Conservation (phyloP, 768 basidiomycete species). For the Kondoa malvinella region DNA sequence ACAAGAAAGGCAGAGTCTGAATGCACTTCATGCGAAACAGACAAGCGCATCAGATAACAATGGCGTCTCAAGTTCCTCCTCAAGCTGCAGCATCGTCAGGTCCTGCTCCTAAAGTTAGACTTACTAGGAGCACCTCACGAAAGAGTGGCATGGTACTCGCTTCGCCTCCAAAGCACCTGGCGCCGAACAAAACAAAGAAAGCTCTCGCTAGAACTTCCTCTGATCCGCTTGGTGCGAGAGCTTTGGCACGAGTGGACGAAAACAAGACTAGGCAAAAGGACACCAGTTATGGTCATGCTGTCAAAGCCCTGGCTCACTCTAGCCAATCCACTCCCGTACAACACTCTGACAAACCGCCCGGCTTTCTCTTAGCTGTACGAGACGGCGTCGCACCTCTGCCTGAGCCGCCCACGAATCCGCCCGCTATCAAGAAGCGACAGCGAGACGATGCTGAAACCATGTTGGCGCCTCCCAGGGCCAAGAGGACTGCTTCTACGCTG, state of each 20-base stretch:
- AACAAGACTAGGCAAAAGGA: neutral
- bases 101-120: neutral
- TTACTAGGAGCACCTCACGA: neutral
- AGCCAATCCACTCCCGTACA: neutral
- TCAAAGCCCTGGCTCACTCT: neutral
- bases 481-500: too few species aligned
- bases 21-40: neutral
- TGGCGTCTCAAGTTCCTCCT: too few species aligned
- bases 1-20: too few species aligned
- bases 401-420: neutral
- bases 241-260: neutral
- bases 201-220: neutral
- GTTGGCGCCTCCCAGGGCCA: neutral
- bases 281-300: neutral
- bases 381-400: neutral
- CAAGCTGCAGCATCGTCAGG: neutral
- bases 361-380: neutral
- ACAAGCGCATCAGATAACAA: neutral
- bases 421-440: neutral
- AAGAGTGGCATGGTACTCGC: neutral
- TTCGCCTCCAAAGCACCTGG: neutral
- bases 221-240: neutral
- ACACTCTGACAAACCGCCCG: neutral
- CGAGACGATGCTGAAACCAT: neutral
- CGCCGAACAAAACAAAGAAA: neutral